A percentile compares a stretch with the other conserved stretches of the same genome.
phyloP scores from a whole-genome alignment of 2,329 filamentous ascomycete species.

The Sclerotinia sclerotiorum region DNA sequence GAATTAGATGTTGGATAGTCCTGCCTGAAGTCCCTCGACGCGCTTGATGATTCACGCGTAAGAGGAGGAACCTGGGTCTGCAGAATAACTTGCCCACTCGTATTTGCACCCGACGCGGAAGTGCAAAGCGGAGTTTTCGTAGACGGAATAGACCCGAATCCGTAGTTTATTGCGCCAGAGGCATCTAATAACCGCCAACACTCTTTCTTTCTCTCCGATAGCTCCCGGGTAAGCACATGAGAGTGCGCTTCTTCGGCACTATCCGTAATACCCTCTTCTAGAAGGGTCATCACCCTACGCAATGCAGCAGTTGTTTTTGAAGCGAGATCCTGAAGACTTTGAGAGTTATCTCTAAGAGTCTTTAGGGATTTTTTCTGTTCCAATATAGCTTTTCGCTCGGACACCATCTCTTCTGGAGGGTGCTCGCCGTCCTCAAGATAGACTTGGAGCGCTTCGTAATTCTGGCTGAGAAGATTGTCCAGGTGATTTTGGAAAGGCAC shows the following conservation, averaged over 20 bases:
- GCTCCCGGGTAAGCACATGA: constrained; percentile 28
- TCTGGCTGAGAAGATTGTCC: constrained; percentile 29
- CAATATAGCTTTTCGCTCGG: constrained; percentile 33
- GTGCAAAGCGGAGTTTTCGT: constrained; percentile 24
- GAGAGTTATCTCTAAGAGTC: background rate
- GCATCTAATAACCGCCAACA: constrained; percentile 31
- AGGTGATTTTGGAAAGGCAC: constrained; percentile 30
- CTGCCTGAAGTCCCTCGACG: background rate
- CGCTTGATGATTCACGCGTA: background rate
- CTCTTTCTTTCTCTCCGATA: constrained; percentile 34
- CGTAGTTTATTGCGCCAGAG: constrained; percentile 38
- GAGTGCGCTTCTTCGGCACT: constrained; percentile 31
- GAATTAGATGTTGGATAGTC: constrained; percentile 7
- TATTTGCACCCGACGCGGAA: constrained; percentile 30
- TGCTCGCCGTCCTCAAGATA: constrained; percentile 32
- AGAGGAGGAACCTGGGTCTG: constrained; percentile 32
- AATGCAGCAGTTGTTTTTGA: constrained; percentile 15
- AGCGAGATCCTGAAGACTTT: constrained; percentile 16
- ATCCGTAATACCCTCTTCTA: constrained; percentile 31
- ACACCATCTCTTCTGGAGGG: constrained; percentile 32
- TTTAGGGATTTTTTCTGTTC: constrained; percentile 28
- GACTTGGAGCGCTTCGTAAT: constrained; percentile 28
- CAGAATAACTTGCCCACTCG: constrained; percentile 37
- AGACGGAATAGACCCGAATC: constrained; percentile 29
- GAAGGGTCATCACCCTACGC: constrained; percentile 14